These are phyloP conservation scores for Botryotinia convoluta DNA, from an alignment of 2,329 filamentous ascomycete genomes.

Conservation along the genomic window DNA sequence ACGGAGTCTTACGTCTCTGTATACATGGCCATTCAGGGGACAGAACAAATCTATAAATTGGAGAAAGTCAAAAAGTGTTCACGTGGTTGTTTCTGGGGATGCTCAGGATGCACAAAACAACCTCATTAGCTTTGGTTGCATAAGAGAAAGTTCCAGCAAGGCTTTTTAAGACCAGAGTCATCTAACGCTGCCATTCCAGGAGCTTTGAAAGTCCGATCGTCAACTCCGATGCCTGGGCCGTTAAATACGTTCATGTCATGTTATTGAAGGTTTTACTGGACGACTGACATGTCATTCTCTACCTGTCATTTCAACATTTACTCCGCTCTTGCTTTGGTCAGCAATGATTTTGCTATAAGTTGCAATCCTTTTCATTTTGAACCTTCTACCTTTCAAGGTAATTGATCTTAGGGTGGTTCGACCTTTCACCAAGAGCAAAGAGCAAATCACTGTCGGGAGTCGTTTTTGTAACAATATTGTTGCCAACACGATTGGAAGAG, in stretches of 20 bases:
- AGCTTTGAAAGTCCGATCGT: neutral
- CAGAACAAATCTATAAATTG: neutral
- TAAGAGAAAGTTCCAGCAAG: neutral
- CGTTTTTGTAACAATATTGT: neutral
- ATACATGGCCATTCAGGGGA: neutral
- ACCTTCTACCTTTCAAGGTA: neutral
- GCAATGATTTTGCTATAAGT: neutral
- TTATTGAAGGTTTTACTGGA: neutral
- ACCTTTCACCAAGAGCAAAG: neutral
- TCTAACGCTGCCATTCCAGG: neutral
- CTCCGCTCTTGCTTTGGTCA: neutral
- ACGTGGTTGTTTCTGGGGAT: neutral
- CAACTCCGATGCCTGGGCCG: neutral
- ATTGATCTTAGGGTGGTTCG: neutral
- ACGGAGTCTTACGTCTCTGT: neutral
- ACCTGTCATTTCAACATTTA: neutral
- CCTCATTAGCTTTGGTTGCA: neutral
- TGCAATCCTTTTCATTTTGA: neutral
- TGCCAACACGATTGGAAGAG: neutral
- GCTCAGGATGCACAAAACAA: neutral
- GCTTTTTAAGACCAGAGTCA: neutral
- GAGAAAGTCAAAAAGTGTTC: neutral
- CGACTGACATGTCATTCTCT: neutral
- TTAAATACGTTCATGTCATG: neutral
- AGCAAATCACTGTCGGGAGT: neutral